Percentiles rank a stretch among this genome's conserved stretches.
These are phyloP conservation scores for Microcyclospora pomicola DNA, from an alignment of 2,329 filamentous ascomycete genomes.

Conservation along the genomic window DNA sequence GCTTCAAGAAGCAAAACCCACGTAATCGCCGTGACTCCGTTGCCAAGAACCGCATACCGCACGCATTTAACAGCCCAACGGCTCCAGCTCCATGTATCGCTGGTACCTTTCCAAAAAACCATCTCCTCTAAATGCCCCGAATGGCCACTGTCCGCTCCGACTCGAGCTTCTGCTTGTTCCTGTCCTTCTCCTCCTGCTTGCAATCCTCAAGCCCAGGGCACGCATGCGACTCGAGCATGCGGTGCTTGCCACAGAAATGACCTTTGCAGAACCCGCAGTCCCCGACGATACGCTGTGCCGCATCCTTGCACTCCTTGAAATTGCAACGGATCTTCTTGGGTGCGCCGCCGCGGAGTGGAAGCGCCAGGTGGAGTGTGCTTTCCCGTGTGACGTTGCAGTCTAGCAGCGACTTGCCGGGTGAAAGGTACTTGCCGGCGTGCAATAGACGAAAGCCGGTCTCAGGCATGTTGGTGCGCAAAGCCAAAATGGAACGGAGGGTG, in stretches of 20 bases:
- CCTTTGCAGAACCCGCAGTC: conserved; percentile 92
- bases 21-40: too few relatives aligned
- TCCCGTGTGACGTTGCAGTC: conserved; percentile 36
- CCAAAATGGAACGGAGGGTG: conserved; percentile 43
- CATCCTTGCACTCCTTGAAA: conserved; percentile 77
- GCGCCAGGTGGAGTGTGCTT: conserved; percentile 39
- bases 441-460: conserved; percentile 40
- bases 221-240: conserved; percentile 85
- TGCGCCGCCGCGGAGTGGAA: conserved; percentile 45
- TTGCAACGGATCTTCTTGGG: conserved; percentile 72
- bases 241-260: conserved; percentile 89
- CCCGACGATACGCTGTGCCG: conserved; percentile 83
- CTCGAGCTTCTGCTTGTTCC: conserved; percentile 85
- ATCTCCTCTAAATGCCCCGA: conserved; percentile 54
- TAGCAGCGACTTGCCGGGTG: conserved; percentile 29
- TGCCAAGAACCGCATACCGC: too few relatives aligned
- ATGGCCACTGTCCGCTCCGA: conserved; percentile 87
- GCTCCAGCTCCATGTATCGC: too few relatives aligned
- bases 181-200: conserved; percentile 92
- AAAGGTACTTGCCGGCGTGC: conserved; percentile 44
- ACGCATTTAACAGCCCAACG: too few relatives aligned
- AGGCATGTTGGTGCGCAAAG: conserved; percentile 42
- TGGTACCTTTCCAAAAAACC: too few relatives aligned
- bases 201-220: conserved; percentile 89
- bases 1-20: too few relatives aligned